Evolutionary conservation across 2,329 filamentous ascomycete genomes (phyloP), one percentile per base, ranked within the genome.

Genomic region (Cladosporium sp.): DNA sequence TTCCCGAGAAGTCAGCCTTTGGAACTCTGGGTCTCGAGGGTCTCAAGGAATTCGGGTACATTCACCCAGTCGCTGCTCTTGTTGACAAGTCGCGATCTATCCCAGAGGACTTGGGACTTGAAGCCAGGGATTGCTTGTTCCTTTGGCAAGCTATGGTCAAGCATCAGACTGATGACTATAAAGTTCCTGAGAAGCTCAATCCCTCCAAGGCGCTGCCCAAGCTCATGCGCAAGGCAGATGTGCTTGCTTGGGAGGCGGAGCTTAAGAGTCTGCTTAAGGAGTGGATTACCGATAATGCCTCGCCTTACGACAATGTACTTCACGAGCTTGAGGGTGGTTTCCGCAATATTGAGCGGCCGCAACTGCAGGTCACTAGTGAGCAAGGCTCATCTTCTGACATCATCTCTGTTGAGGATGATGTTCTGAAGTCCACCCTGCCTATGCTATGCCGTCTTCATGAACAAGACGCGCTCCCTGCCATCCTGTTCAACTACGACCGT

Each of bases 401-500:
- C 35, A 59, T 55, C 46, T 40, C 40, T n/a, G 53, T 66, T 21
- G 26, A 61, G 21, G 62, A 69, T n/a, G 65, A 70, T 44, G 70
- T 83, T 12, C 70, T 76, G 33, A 70, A 72, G 26, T 84, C 82
- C 11, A 86, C 84, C 3, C 77, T 90, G 21, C 83, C 86, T 1
- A 77, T 91, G 33, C 79, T 90, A 0, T 82, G 79, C 18, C 83
- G 87, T 35, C 80, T 93, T 0, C 84, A 91, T 58, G 79, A 81
- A 18, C 85, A 87, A 65, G 84, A 86, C 64, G 89, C 88, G 0
- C 80, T 94, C 0, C 91, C 91, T 0, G 90, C 89, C 0, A 87
- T 94, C 14, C 76, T 93, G 1, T 94, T 94, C 80, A 91, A 91
- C 73, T 94, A 91, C 70, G 89, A 93, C 69, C 86, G 90, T 57